Conservation (phyloP, 148 eudicot genomes). For the Fagopyrum esculentum region DNA sequence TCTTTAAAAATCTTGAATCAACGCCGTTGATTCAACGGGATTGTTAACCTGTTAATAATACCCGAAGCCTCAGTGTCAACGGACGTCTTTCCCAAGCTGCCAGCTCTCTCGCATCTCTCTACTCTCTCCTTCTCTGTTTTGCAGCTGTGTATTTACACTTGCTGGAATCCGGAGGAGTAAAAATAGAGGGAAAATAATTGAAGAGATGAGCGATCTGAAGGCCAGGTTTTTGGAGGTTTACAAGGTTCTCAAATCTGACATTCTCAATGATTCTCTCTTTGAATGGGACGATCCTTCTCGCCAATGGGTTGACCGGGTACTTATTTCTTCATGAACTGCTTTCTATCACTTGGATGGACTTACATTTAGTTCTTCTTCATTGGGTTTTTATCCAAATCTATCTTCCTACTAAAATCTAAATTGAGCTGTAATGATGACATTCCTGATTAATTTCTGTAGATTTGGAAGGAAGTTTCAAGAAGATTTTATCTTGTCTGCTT, state of each 20-base stretch:
- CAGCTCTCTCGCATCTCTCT: too few relatives aligned
- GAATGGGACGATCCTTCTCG: constrained; percentile 36
- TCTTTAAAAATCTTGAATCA: too few relatives aligned
- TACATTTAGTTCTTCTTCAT: neutral
- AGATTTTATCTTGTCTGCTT: too few relatives aligned
- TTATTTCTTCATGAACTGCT: neutral
- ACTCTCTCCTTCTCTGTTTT: too few relatives aligned
- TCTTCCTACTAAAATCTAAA: neutral
- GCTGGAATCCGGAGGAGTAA: too few relatives aligned
- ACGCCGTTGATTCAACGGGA: too few relatives aligned
- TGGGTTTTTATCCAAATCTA: too few relatives aligned
- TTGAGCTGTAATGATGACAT: neutral
- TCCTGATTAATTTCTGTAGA: neutral
- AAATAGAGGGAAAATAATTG: neutral
- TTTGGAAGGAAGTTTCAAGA: neutral
- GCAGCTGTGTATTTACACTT: too few relatives aligned
- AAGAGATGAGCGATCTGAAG: constrained; percentile 15
- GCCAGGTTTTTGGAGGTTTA: constrained; percentile 32
- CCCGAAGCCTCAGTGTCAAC: too few relatives aligned
- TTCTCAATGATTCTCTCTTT: constrained; percentile 37
- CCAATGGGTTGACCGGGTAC: constrained; percentile 42
- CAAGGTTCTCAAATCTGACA: constrained; percentile 28
- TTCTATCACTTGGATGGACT: too few relatives aligned
- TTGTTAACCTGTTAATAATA: too few relatives aligned
- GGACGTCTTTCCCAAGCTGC: too few relatives aligned